Conservation (phyloP, 164 flowering plant genomes). For the Vitis rupestris region DNA sequence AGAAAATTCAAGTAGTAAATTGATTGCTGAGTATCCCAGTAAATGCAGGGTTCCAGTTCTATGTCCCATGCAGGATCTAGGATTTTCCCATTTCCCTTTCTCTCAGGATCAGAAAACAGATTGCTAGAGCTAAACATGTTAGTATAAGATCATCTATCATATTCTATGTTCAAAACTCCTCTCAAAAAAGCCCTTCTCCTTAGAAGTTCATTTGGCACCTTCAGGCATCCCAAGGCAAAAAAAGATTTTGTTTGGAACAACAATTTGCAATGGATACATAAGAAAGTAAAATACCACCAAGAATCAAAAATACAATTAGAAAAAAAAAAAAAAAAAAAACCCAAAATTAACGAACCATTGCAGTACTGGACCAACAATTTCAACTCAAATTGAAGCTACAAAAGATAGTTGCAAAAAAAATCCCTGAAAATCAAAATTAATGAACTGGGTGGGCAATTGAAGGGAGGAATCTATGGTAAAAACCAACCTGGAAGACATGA, state of each 20-base stretch:
- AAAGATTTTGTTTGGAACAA: no score
- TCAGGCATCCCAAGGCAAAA: no score
- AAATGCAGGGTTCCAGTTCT: no score
- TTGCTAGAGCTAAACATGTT: not conserved
- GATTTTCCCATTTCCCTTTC: no score
- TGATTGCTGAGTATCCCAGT: no score
- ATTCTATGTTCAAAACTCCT: not conserved
- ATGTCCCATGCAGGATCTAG: no score
- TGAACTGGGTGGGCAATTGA: not conserved
- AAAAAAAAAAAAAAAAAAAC: not conserved
- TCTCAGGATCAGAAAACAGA: no score
- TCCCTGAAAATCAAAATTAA: not conserved
- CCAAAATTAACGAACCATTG: not conserved
- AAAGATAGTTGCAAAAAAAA: not conserved
- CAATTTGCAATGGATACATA: not conserved
- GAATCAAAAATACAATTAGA: not conserved
- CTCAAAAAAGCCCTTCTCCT: no score
- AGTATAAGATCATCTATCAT: not conserved
- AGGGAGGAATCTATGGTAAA: not conserved
- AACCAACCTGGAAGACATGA: slow-evolving; percentile 41
- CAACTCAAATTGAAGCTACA: no score
- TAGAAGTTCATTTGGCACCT: no score
- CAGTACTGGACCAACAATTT: no score
- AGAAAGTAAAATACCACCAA: not conserved
- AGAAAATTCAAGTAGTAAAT: no score